Percentiles rank a stretch among this genome's conserved stretches.
These are phyloP conservation scores for Toxoplasma gondii DNA, from an alignment of 169 alveolate species.

Conservation along the genomic window DNA sequence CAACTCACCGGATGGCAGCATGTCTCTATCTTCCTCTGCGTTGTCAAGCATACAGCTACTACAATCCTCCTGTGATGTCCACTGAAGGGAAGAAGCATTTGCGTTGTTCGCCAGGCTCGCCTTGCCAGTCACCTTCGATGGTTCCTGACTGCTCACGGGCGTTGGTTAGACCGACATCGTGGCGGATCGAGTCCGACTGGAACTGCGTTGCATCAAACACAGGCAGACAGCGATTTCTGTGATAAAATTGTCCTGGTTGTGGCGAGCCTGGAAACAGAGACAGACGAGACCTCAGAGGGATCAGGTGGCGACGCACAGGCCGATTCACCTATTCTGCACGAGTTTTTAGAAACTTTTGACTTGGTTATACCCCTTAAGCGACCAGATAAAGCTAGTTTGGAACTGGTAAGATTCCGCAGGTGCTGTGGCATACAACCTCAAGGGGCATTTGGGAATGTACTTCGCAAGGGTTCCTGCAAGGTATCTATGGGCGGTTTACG, in stretches of 20 bases:
- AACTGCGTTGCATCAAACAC: background rate
- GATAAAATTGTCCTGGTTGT: constrained; percentile 8
- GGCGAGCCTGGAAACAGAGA: constrained; percentile 10
- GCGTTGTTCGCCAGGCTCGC: constrained; percentile 8
- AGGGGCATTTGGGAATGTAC: too few relatives aligned
- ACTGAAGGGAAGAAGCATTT: too few relatives aligned
- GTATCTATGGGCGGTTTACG: too few relatives aligned
- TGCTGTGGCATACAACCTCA: background rate
- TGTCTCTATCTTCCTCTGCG: too few relatives aligned
- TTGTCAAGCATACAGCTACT: too few relatives aligned
- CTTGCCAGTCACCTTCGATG: constrained; percentile 43
- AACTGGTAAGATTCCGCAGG: background rate
- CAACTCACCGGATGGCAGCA: too few relatives aligned
- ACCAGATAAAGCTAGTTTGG: constrained; percentile 17
- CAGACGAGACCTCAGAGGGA: constrained; percentile 10
- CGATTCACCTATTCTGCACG: background rate
- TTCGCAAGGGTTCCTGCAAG: too few relatives aligned
- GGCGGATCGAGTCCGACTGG: background rate
- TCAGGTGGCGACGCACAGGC: background rate
- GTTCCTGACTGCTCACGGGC: constrained; percentile 35
- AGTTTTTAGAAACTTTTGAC: background rate
- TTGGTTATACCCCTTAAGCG: background rate
- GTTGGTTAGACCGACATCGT: background rate
- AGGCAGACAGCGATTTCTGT: background rate
- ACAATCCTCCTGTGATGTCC: too few relatives aligned